Evolutionary conservation across 768 basidiomycete species (phyloP).

Genomic region (Cubamyces sp.): DNA sequence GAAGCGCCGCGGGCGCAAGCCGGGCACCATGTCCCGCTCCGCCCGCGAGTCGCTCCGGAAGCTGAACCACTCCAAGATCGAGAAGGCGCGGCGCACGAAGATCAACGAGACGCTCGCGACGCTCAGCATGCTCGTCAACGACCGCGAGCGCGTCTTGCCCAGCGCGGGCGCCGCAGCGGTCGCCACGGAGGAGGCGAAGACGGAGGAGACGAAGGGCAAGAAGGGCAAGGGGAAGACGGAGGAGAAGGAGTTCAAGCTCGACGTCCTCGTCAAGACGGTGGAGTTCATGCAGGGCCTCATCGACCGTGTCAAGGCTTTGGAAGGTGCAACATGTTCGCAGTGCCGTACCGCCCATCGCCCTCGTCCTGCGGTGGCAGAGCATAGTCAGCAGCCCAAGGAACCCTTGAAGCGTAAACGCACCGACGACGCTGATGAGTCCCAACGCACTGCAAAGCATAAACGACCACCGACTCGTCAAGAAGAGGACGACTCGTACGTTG

Average conservation of each 20-base stretch:
- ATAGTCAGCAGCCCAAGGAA: not conserved
- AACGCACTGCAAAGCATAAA: constrained; percentile 3
- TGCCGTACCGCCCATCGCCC: constrained; percentile 5
- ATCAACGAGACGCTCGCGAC: constrained; percentile 90
- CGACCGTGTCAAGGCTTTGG: constrained; percentile 50
- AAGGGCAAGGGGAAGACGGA: constrained; percentile 67
- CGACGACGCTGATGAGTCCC: constrained; percentile 4
- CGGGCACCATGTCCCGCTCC: constrained; percentile 70
- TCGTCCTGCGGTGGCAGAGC: not conserved
- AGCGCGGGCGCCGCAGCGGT: constrained; percentile 36
- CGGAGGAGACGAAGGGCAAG: constrained; percentile 53
- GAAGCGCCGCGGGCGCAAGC: constrained; percentile 74
- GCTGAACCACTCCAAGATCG: constrained; percentile 93
- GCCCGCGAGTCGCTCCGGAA: constrained; percentile 88
- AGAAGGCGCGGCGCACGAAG: constrained; percentile 91
- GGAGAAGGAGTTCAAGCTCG: constrained; percentile 92
- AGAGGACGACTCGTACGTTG: constrained; percentile 23
- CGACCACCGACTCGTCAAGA: constrained; percentile 8
- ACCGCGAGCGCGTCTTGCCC: constrained; percentile 36
- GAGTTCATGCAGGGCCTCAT: constrained; percentile 75
- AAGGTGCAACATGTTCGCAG: constrained; percentile 22
- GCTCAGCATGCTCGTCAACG: constrained; percentile 71
- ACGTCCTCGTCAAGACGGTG: constrained; percentile 85
- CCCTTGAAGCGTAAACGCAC: constrained; percentile 31
- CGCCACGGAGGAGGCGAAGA: constrained; percentile 28